Evolutionary conservation across 805 yeast genomes (phyloP).

Genomic region (Grigorovia jiainica): DNA sequence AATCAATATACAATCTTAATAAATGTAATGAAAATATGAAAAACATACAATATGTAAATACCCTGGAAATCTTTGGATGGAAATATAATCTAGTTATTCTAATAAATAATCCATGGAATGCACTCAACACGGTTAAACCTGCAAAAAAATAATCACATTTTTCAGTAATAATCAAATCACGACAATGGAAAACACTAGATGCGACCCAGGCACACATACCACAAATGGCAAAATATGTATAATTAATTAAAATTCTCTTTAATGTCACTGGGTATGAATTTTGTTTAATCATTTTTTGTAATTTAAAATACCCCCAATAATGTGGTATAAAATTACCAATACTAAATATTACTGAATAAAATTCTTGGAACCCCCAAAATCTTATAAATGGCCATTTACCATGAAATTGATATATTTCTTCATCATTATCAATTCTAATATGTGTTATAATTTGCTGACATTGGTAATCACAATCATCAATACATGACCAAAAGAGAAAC

Average conservation of each 20-base stretch:
- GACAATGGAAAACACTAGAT: slow-evolving; percentile 77
- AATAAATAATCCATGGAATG: slow-evolving; percentile 56
- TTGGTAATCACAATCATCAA: slow-evolving; percentile 79
- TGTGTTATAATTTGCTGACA: slow-evolving; percentile 74
- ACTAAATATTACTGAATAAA: slow-evolving; percentile 74
- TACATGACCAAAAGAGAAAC: slow-evolving; percentile 64
- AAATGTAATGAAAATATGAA: slow-evolving; percentile 56
- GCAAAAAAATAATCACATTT: slow-evolving; percentile 88
- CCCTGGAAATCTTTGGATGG: slow-evolving; percentile 24
- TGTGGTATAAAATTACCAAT: slow-evolving; percentile 61
- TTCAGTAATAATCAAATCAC: slow-evolving; percentile 76
- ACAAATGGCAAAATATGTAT: slow-evolving; percentile 38
- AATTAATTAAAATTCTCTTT: slow-evolving; percentile 10
- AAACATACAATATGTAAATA: slow-evolving; percentile 35
- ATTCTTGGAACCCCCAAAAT: slow-evolving; percentile 73
- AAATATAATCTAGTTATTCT: slow-evolving; percentile 54
- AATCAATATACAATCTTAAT: slow-evolving; percentile 51
- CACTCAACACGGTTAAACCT: slow-evolving; percentile 74
- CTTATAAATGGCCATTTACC: slow-evolving; percentile 96
- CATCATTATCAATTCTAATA: slow-evolving; percentile 37
- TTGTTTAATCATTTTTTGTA: slow-evolving; percentile 17
- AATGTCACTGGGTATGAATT: slow-evolving; percentile 3
- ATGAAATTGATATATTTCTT: slow-evolving; percentile 73
- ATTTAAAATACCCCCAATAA: slow-evolving; percentile 34
- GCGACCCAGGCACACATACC: slow-evolving; percentile 85